These are phyloP conservation scores for Parastagonospora nodorum DNA, from an alignment of 2,329 filamentous ascomycete species.

Conservation along the genomic window DNA sequence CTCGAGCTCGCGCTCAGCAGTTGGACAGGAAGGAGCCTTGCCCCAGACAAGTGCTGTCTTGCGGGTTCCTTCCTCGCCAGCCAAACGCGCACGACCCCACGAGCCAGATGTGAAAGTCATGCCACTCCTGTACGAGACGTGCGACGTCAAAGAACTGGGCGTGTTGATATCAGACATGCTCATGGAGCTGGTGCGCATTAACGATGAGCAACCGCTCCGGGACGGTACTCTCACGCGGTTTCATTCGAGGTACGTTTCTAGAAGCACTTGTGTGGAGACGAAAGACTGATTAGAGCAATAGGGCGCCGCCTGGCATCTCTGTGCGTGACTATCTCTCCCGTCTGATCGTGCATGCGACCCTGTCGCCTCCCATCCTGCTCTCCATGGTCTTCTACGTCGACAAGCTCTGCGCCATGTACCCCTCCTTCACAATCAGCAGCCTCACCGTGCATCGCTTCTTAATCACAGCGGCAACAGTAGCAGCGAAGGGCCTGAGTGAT, in stretches of 20 bases:
- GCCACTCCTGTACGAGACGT: constrained; percentile 79
- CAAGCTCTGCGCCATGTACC: constrained; percentile 86
- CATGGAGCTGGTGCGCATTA: constrained; percentile 89
- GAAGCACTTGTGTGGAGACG: not conserved
- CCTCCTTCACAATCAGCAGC: constrained; percentile 94
- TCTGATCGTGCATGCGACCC: constrained; percentile 88
- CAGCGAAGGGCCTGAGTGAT: constrained; percentile 93
- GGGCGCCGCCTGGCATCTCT: constrained; percentile 85
- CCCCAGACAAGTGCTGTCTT: constrained; percentile 21
- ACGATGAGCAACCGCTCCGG: constrained; percentile 83
- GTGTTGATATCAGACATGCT: constrained; percentile 93
- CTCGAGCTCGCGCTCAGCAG: constrained; percentile 14
- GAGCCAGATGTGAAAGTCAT: constrained; percentile 61
- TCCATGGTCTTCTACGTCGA: constrained; percentile 99
- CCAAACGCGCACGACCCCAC: constrained; percentile 39
- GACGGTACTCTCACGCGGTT: constrained; percentile 90
- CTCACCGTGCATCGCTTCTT: constrained; percentile 96
- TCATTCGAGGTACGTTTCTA: constrained; percentile 74
- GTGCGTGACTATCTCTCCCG: constrained; percentile 92
- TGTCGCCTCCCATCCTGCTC: constrained; percentile 90
- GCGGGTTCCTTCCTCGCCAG: constrained; percentile 29
- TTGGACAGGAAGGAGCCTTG: constrained; percentile 13
- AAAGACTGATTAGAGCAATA: constrained; percentile 29
- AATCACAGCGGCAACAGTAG: constrained; percentile 93
- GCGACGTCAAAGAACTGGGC: constrained; percentile 83